phyloP scores from a whole-genome alignment of 2,329 filamentous ascomycete species.

The Thermomyces lanuginosus region DNA sequence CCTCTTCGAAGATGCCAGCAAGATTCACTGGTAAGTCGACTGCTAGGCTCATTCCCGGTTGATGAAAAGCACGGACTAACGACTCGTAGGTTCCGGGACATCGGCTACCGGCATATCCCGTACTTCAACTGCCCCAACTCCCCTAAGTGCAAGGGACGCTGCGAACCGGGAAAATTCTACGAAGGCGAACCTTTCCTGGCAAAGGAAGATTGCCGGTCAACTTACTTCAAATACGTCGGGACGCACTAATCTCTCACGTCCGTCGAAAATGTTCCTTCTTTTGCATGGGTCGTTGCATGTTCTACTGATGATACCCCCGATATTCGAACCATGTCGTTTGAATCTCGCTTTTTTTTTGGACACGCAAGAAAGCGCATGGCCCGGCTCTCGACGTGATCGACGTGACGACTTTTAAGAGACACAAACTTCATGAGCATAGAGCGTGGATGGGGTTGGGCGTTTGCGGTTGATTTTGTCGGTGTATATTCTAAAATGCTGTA shows the following conservation, averaged over 20 bases:
- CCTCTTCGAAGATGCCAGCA: constrained; percentile 75
- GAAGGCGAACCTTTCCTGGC: constrained; percentile 74
- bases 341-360: too few relatives aligned
- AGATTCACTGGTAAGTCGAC: constrained; percentile 69
- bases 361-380: too few relatives aligned
- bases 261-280: constrained; percentile 1
- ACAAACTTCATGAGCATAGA: too few relatives aligned
- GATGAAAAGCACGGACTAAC: background rate
- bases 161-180: constrained; percentile 71
- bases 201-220: constrained; percentile 82
- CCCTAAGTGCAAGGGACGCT: constrained; percentile 79
- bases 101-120: constrained; percentile 94
- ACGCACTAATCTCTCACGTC: constrained; percentile 43
- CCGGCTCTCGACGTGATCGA: too few relatives aligned
- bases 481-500: too few relatives aligned
- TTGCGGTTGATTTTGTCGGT: too few relatives aligned
- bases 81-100: constrained; percentile 76
- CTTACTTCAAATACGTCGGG: constrained; percentile 92
- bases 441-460: too few relatives aligned
- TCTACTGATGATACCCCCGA: too few relatives aligned
- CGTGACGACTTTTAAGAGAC: too few relatives aligned
- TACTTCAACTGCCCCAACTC: constrained; percentile 99
- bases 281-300: too few relatives aligned
- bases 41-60: background rate
- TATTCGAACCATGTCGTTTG: too few relatives aligned